Base-by-base conservation (phyloP, 169 alveolate species). In the Pseudocohnilembus persalinus region DNA sequence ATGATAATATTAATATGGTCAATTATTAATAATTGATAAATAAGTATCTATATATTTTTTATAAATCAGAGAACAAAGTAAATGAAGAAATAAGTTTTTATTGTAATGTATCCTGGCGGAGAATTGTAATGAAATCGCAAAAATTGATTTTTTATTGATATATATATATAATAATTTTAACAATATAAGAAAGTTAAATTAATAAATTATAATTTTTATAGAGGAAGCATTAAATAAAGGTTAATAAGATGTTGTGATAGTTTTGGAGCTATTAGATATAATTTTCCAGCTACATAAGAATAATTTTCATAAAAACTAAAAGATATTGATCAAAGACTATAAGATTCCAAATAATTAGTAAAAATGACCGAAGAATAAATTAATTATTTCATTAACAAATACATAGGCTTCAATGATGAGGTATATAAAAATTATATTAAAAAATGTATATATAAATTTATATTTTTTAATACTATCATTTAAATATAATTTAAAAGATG, bases 191-290 rank as follows among this genome's bases (percentile, higher is more conserved):
- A 92, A 28, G 92, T 92, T 31, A 81, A 85, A 6, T 92, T 81
- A 1, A 88, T 98, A 88, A 96, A 96, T 93, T 97, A 94, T 92
- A 94, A 97, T 35, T 92, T 95, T 28, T 86, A 94, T 64, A 90
- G 94, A 81, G 92, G 96, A 63, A 92, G 93, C 76, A 94, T 98
- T 31, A 96, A 93, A 79, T 95, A 94, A n/a, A 98, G 97, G 83
- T 94, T 98, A 27, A 83, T 93, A 88, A 97, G 96, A 88, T 94
- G 97, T 35, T 97, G 99, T 90, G 97, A 94, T 33, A 98, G 99
- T 29, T 84, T 91, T 80, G 86, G 88, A 0, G 89, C 88, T 11
- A 82, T 80, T n/a, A 88, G 88, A 81, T 90, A 89, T 75, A 73
- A 79, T 25, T 82, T 88, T 72, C 93, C 93, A 0, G 76, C 73